Base-by-base conservation (phyloP, 129 eudicot species). In the Rutidosis leptorrhynchoides region DNA sequence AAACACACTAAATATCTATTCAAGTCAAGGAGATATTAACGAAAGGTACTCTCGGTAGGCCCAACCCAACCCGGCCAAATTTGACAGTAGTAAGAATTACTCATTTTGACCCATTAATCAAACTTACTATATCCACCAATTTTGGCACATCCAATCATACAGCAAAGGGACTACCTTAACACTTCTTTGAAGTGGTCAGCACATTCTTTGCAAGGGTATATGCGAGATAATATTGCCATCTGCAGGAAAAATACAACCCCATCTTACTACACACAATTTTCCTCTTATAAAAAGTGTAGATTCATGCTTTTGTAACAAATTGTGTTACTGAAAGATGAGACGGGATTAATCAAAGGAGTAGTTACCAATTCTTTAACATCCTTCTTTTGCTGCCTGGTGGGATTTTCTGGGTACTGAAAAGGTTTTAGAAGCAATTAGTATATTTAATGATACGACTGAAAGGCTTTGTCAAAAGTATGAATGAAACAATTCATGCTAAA, bases 151-250 rank as follows among this genome's bases (percentile, higher is more conserved):
- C 19, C 48, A 20, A 65, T 29, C 5, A 7, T 40, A 59, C 23
- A 29, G 54, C 43, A 40, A 37, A 66, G 42, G 33, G 22, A 29
- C 22, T 67, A 94, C 99, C 96, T 86, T 71, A 89, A 66, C 42
- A 94, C 90, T 74, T 94, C 97, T 79, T 94, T 89, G 61, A 94
- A 94, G 85, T 94, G 99, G 76, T 94, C 99, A 21, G 99, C 99
- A 67, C 99, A 94, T 74, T 94, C 99, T 79, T 86, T 80, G 62
- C 99, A 94, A 67, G 99, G 99, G 76, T 89, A 94, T 78, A 94
- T 86, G 55, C 99, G 93, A 32, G 99, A 89, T 64, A 89, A 32
- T 74, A 94, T 89, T 61, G 92, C 92, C 99, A 94, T 86, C 99
- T 89, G 87, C 81, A 82, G 55, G 55, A 19, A 70, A 67, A 64